Percentiles rank a stretch among this genome's conserved stretches.
phyloP scores from a whole-genome alignment of 2,329 filamentous ascomycete genomes.

The Sclerotinia subarctica region DNA sequence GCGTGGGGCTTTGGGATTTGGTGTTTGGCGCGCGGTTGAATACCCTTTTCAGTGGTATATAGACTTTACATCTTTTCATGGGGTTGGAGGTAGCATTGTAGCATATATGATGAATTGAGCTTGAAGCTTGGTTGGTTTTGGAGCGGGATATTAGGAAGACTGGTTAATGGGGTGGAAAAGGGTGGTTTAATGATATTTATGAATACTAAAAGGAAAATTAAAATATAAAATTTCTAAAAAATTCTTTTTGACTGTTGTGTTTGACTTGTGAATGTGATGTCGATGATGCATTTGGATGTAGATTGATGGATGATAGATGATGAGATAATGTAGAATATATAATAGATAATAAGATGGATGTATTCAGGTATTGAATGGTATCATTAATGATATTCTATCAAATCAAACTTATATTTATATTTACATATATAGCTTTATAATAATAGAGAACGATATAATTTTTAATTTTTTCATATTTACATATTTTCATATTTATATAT shows the following conservation, averaged over 20 bases:
- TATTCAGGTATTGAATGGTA: too few relatives aligned
- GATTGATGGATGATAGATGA: too few relatives aligned
- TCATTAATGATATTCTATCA: too few relatives aligned
- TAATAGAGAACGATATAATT: too few relatives aligned
- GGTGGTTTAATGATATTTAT: not conserved
- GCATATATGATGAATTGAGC: slow-evolving; percentile 8
- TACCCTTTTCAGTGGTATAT: not conserved
- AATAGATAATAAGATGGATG: too few relatives aligned
- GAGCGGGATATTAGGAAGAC: not conserved
- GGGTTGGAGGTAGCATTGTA: not conserved
- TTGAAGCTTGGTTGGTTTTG: slow-evolving; percentile 2
- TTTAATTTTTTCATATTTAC: too few relatives aligned
- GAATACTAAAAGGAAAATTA: slow-evolving; percentile 2
- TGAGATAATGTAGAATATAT: too few relatives aligned
- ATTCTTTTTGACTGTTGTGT: not conserved
- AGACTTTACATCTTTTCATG: not conserved
- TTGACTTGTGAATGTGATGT: not conserved
- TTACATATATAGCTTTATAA: too few relatives aligned
- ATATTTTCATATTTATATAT: too few relatives aligned
- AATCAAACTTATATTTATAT: too few relatives aligned
- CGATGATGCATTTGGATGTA: too few relatives aligned
- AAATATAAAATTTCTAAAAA: not conserved
- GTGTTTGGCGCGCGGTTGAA: slow-evolving; percentile 15
- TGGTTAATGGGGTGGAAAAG: not conserved
- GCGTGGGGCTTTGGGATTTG: not conserved